These are phyloP conservation scores for Nothopassalora personata DNA, from an alignment of 2,329 filamentous ascomycete genomes.

Conservation along the genomic window DNA sequence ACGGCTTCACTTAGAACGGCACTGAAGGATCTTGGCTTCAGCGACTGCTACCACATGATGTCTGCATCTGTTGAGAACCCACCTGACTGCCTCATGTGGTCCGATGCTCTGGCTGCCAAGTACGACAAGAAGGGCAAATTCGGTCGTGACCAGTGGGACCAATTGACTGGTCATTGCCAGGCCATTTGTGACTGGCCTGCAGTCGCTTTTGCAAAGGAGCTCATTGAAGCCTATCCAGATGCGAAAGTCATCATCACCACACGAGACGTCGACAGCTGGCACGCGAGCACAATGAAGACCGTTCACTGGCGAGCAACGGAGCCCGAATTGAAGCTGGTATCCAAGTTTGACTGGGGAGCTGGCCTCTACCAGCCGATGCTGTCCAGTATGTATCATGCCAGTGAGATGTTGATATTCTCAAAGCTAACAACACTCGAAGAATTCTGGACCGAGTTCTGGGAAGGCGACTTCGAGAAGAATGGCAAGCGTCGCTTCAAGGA, in stretches of 20 bases:
- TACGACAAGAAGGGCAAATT: slow-evolving; percentile 58
- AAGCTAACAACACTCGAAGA: slow-evolving; percentile 30
- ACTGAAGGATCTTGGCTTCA: slow-evolving; percentile 60
- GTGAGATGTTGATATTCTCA: slow-evolving; percentile 5
- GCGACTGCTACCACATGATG: slow-evolving; percentile 71
- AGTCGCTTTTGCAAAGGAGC: slow-evolving; percentile 62
- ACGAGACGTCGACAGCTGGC: slow-evolving; percentile 62
- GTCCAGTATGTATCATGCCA: slow-evolving; percentile 37
- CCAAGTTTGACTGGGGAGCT: slow-evolving; percentile 57
- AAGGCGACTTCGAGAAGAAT: slow-evolving; percentile 59
- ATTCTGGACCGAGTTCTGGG: slow-evolving; percentile 65
- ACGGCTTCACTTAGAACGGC: slow-evolving; percentile 64
- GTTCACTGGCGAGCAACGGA: slow-evolving; percentile 64
- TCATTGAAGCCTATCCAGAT: slow-evolving; percentile 66
- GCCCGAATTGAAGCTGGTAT: slow-evolving; percentile 53
- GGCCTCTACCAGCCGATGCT: slow-evolving; percentile 66
- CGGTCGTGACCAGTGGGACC: slow-evolving; percentile 63
- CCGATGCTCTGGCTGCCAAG: slow-evolving; percentile 60
- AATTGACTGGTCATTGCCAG: slow-evolving; percentile 59
- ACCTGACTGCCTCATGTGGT: slow-evolving; percentile 64
- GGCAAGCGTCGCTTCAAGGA: slow-evolving; percentile 59
- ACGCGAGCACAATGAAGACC: slow-evolving; percentile 59
- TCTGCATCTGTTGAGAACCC: slow-evolving; percentile 63
- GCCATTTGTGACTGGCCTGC: slow-evolving; percentile 66
- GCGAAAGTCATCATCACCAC: slow-evolving; percentile 66